A percentile compares a stretch with the other conserved stretches of the same genome.
phyloP scores from a whole-genome alignment of 2,329 filamentous ascomycete species.

The Alternaria tenuissima region DNA sequence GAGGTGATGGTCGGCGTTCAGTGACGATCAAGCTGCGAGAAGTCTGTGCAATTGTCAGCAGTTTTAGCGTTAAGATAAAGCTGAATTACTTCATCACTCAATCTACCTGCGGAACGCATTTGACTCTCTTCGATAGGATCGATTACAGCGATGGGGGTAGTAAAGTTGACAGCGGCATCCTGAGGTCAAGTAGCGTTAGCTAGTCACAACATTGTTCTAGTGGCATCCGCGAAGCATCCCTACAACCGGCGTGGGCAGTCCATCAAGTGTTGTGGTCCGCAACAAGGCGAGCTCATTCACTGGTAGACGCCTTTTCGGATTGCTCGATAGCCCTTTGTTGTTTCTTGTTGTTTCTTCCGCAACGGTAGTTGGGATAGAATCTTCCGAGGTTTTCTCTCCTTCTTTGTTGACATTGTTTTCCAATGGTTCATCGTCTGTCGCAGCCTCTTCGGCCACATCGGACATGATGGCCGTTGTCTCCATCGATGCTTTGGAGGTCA shows the following conservation, averaged over 20 bases:
- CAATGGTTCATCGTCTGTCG: background rate
- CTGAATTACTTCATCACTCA: background rate
- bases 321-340: constrained; percentile 3
- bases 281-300: constrained; percentile 38
- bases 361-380: background rate
- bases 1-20: background rate
- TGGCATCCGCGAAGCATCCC: constrained; percentile 11
- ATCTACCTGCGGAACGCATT: background rate
- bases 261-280: constrained; percentile 38
- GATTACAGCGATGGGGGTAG: constrained; percentile 12
- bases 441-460: background rate
- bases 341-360: background rate
- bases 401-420: background rate
- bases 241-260: constrained; percentile 39
- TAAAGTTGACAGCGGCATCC: constrained; percentile 19
- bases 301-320: constrained; percentile 33
- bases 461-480: background rate
- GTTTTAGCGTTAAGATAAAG: background rate
- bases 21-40: background rate
- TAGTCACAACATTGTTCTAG: background rate
- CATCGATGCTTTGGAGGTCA: background rate
- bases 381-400: background rate
- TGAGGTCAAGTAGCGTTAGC: constrained; percentile 22
- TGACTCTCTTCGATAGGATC: constrained; percentile 45
- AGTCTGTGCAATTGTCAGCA: constrained; percentile 4